Evolutionary conservation across 108 stramenopile genomes (phyloP).

Genomic region (Mediolabrus comicus): DNA sequence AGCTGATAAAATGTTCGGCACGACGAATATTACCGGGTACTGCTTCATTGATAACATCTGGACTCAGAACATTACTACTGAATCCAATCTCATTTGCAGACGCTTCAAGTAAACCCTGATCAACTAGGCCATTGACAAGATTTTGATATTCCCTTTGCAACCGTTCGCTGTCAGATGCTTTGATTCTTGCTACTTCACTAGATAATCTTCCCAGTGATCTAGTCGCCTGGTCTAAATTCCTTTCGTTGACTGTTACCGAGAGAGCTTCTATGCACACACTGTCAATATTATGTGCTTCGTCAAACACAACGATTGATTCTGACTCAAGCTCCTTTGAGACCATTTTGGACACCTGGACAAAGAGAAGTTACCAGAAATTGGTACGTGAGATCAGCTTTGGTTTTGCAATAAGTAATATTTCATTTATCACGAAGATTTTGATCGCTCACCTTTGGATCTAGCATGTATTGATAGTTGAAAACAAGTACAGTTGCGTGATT

Average conservation of each 20-base stretch:
- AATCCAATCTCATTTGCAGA: slow-evolving; percentile 64
- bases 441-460: slow-evolving; percentile 93
- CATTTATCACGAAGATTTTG: not conserved
- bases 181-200: slow-evolving; percentile 84
- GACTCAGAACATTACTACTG: slow-evolving; percentile 77
- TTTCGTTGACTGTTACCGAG: slow-evolving; percentile 90
- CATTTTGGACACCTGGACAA: slow-evolving; percentile 69
- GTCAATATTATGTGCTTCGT: slow-evolving; percentile 99
- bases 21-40: slow-evolving; percentile 98
- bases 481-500: slow-evolving; percentile 97
- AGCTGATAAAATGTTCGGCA: slow-evolving; percentile 96
- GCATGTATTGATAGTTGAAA: slow-evolving; percentile 99
- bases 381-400: no score
- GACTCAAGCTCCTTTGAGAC: slow-evolving; percentile 94
- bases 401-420: no score
- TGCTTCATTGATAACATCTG: slow-evolving; percentile 92
- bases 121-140: slow-evolving; percentile 81
- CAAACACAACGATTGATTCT: slow-evolving; percentile 97
- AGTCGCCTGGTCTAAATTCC: slow-evolving; percentile 90
- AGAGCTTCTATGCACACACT: slow-evolving; percentile 99
- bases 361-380: not conserved
- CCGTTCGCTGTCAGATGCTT: slow-evolving; percentile 80
- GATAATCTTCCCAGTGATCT: slow-evolving; percentile 83
- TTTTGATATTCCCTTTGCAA: slow-evolving; percentile 94
- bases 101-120: slow-evolving; percentile 80